These are phyloP conservation scores for Capronia epimyces DNA, from an alignment of 2,329 filamentous ascomycete genomes.

Conservation along the genomic window DNA sequence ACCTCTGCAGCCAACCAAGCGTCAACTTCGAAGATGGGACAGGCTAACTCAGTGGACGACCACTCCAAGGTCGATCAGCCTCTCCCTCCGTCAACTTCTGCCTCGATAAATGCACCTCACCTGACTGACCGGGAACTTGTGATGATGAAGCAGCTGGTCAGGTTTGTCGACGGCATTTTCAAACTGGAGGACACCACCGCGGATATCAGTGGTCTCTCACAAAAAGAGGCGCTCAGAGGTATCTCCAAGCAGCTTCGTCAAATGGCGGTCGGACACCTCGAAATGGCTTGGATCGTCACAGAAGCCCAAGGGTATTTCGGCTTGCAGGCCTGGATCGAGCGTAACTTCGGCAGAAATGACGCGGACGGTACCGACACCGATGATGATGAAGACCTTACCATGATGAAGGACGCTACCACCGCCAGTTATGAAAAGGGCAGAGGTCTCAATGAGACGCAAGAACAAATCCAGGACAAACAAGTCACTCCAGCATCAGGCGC, in stretches of 20 bases:
- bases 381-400: background rate
- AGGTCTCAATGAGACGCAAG: background rate
- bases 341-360: slow-evolving; percentile 1
- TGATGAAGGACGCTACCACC: background rate
- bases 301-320: slow-evolving; percentile 16
- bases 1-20: background rate
- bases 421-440: background rate
- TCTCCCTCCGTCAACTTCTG: background rate
- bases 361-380: slow-evolving; percentile 1
- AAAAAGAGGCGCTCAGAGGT: slow-evolving; percentile 9
- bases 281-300: slow-evolving; percentile 19
- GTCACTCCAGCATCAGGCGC: background rate
- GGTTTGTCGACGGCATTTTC: slow-evolving; percentile 11
- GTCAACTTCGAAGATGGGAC: background rate
- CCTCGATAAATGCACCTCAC: background rate
- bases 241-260: slow-evolving; percentile 17
- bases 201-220: background rate
- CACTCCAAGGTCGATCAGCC: background rate
- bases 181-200: slow-evolving; percentile 4
- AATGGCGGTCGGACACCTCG: slow-evolving; percentile 15
- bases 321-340: slow-evolving; percentile 17
- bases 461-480: background rate
- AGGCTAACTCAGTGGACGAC: background rate
- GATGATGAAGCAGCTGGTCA: slow-evolving; percentile 12
- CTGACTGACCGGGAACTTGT: slow-evolving; percentile 10